Base-by-base conservation (phyloP, 495 filamentous ascomycete genomes). In the Extremus antarcticus region DNA sequence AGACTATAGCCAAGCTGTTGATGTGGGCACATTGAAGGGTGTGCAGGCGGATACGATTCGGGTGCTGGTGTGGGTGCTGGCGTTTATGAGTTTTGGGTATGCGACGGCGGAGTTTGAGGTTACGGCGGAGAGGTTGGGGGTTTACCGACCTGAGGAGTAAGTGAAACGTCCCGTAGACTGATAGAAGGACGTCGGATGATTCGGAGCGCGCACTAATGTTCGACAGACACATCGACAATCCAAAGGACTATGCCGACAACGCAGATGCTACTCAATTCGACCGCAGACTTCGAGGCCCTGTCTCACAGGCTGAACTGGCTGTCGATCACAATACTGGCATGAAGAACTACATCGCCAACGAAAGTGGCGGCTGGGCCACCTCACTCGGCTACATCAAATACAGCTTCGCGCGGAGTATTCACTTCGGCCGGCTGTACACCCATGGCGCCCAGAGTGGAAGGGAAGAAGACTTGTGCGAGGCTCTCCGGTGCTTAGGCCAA, bases 311-410 rank as follows among this genome's bases (percentile, higher is more conserved):
- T 21, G 92, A 98, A 63, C 81, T 94, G 20, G 84, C 88, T 25
- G 78, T 97, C 48, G 92, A 97, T 64, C 76, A 73, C 3, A 68
- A 83, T 2, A 95, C 90, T 2, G 90, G 66, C 57, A 95, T 98
- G 91, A 98, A 98, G 71, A 96, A 97, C 66, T 98, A 98, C 69
- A 96, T 98, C 57, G 85, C 90, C 40, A 97, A 96, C 61, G 92
- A 96, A 66, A 66, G 63, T 8, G 88, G 90, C 2, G 74, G 74
- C 49, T 91, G 87, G 84, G 87, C 89, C 0, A 98, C 92, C 10
- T 94, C 88, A 47, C 66, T 83, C n/a, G 91, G 86, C 35, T 98
- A 95, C 63, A 77, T 98, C 56, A 86, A 86, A 62, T 87, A 83
- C 67, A 94, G 87, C 58, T 80, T 98, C 55, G 73, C 76, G 19